These are phyloP conservation scores for Xylaria grammica DNA, from an alignment of 495 filamentous ascomycete genomes.

Conservation along the genomic window DNA sequence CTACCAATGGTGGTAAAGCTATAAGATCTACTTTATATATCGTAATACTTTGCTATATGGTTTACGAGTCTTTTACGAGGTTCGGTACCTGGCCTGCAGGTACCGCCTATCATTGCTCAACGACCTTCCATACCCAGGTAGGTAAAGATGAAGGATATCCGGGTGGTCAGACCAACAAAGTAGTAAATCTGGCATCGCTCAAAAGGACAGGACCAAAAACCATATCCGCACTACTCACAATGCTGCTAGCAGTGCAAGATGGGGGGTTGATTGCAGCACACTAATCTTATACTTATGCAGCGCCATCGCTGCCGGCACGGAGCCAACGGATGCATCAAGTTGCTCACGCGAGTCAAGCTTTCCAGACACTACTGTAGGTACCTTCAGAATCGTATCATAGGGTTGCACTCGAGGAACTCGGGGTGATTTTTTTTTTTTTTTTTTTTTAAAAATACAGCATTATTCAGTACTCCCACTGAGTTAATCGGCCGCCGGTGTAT, in stretches of 20 bases:
- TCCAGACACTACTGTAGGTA: not conserved
- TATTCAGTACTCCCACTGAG: not conserved
- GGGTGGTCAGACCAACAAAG: not conserved
- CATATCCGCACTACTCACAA: not conserved
- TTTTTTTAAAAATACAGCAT: too few species aligned
- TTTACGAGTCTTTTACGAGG: too few species aligned
- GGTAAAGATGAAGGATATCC: too few species aligned
- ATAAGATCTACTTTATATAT: too few species aligned
- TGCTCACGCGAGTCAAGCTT: conserved; percentile 19
- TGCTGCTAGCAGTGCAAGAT: not conserved
- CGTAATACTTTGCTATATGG: too few species aligned
- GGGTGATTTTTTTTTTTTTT: too few species aligned
- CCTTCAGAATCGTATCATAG: not conserved
- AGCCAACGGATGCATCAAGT: conserved; percentile 12
- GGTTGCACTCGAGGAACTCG: too few species aligned
- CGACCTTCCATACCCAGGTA: too few species aligned
- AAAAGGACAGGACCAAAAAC: not conserved
- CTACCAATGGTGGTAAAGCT: too few species aligned
- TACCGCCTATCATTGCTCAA: not conserved
- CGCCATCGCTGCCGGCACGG: conserved; percentile 15
- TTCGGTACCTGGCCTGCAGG: not conserved
- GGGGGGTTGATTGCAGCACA: too few species aligned
- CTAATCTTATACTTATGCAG: conserved; percentile 7
- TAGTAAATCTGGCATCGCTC: not conserved
- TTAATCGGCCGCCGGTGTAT: not conserved